These are phyloP conservation scores for Pigoraptor vietnamica DNA, from an alignment of 78 protist species.

Conservation along the genomic window DNA sequence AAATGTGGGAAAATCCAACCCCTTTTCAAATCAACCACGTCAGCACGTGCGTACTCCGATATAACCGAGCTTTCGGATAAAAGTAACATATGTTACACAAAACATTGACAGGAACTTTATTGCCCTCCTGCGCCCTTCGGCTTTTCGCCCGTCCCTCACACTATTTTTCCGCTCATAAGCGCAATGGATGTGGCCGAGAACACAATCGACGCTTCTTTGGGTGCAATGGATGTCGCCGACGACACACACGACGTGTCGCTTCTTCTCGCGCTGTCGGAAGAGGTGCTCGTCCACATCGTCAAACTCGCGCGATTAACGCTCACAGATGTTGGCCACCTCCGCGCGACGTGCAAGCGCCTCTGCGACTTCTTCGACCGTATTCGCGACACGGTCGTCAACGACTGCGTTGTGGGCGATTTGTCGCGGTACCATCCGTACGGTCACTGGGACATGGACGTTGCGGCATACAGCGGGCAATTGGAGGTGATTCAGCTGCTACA, in stretches of 20 bases:
- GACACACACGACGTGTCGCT: too few species aligned
- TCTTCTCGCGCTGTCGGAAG: background rate
- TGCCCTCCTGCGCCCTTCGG: too few species aligned
- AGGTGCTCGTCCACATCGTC: background rate
- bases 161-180: too few species aligned
- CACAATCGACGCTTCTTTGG: too few species aligned
- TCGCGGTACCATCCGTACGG: background rate
- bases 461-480: background rate
- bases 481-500: background rate
- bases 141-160: too few species aligned
- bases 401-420: background rate
- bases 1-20: too few species aligned
- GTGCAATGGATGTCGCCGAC: background rate
- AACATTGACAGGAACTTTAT: too few species aligned
- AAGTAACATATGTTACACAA: too few species aligned
- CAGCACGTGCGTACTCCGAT: too few species aligned
- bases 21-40: too few species aligned
- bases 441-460: background rate
- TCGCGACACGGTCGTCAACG: background rate
- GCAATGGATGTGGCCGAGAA: too few species aligned
- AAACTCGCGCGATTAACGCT: background rate
- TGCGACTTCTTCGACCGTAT: background rate
- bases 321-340: background rate
- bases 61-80: too few species aligned
- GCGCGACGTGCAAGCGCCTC: background rate